Conservation (phyloP, 768 basidiomycete genomes). For the Psilocybe sp. region DNA sequence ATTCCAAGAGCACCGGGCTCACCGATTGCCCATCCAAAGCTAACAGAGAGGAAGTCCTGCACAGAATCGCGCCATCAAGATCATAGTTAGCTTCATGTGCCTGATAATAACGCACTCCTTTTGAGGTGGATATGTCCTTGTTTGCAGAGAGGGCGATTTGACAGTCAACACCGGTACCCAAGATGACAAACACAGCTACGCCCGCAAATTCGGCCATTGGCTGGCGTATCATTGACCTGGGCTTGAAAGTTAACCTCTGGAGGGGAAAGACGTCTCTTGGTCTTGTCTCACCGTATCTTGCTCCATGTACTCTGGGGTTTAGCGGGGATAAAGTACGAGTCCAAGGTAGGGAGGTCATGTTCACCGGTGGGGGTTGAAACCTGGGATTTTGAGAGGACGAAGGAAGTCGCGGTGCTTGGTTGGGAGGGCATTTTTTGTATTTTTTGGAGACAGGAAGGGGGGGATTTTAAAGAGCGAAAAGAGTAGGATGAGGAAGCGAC, state of each 20-base stretch:
- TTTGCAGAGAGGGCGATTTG: conserved; percentile 55
- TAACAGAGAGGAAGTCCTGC: conserved; percentile 49
- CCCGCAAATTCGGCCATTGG: conserved; percentile 68
- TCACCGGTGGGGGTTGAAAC: background rate
- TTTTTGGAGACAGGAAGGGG: background rate
- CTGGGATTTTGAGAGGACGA: conserved; percentile 1
- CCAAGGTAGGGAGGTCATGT: conserved; percentile 9
- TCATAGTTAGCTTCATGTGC: background rate
- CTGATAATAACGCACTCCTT: conserved; percentile 42
- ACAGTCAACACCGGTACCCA: conserved; percentile 58
- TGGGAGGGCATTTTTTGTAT: background rate
- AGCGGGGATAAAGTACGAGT: conserved; percentile 14
- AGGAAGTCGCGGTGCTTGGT: no score
- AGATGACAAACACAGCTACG: conserved; percentile 53
- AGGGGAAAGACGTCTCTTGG: background rate
- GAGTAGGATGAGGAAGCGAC: conserved; percentile 14
- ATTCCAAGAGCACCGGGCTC: no score
- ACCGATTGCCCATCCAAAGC: conserved; percentile 58
- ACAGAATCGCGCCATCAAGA: background rate
- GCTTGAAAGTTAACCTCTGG: background rate
- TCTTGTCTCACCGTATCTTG: conserved; percentile 11
- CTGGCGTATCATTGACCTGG: conserved; percentile 40
- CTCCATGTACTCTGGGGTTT: conserved; percentile 11
- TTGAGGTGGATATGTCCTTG: conserved; percentile 42
- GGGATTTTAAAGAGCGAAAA: conserved; percentile 12